Conservation (phyloP, 768 basidiomycete species). For the Chalciporus pseudorubinellus region DNA sequence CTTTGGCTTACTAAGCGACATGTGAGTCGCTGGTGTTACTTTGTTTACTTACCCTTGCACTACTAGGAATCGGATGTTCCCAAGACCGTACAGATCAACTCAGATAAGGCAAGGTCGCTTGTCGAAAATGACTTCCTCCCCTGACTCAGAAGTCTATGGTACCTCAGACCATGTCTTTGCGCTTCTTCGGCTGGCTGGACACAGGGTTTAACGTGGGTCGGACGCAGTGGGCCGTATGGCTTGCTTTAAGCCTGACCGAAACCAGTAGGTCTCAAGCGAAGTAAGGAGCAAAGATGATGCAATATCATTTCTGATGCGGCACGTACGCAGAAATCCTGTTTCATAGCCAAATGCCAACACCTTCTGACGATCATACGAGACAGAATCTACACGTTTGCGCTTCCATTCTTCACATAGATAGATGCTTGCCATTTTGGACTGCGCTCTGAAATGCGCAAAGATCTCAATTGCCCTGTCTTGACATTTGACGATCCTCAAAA, state of each 20-base stretch:
- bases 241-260: background rate
- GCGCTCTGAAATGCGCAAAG: slow-evolving; percentile 54
- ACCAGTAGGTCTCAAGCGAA: background rate
- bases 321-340: slow-evolving; percentile 4
- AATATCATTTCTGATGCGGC: background rate
- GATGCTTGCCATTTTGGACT: slow-evolving; percentile 65
- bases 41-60: too few relatives aligned
- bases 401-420: slow-evolving; percentile 44
- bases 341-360: background rate
- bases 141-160: background rate
- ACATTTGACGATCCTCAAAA: slow-evolving; percentile 82
- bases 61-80: too few relatives aligned
- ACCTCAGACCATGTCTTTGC: background rate
- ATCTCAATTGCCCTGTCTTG: slow-evolving; percentile 74
- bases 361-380: slow-evolving; percentile 1
- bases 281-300: background rate
- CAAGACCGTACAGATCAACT: too few relatives aligned
- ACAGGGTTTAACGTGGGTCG: background rate
- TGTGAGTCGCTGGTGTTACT: too few relatives aligned
- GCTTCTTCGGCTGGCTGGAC: background rate
- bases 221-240: background rate
- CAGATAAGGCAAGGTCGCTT: too few relatives aligned
- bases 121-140: background rate
- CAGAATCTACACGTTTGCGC: background rate
- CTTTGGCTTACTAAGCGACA: slow-evolving; percentile 29